Evolutionary conservation across 176 grass and related monocot species (phyloP), one percentile per base, ranked within the genome.

Genomic region (maize (Zea mays)): DNA sequence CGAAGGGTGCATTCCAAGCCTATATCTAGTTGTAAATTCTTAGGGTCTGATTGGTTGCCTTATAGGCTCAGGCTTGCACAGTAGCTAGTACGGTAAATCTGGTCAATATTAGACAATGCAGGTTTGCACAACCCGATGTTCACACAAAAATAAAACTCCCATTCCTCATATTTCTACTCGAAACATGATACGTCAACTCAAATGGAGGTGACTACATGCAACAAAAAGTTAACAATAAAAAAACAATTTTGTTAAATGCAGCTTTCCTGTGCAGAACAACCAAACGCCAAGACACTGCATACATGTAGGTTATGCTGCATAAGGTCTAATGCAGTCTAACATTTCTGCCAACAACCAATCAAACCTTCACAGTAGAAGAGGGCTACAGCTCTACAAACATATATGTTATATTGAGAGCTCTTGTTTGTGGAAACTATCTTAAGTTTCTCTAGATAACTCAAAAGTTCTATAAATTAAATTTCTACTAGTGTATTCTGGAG

Each of bases 401-500:
- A 20, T 52, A 10, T 75, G 39, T 80, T 69, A 7, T 21, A 67
- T 61, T 59, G 42, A 51, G 48, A 72, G 14, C 59, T n/a, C 2
- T 14, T 77, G 3, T 6, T 16, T 56, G 3, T 68, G 58, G 20
- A 45, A 62, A 41, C 33, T 67, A 10, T 51, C 35, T 61, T 54
- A 39, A 50, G 49, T 43, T 82, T 33, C 43, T 39, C 14, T 19
- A 15, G 17, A 64, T 34, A 39, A 77, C 27, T 39, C 5, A 33
- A 21, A 54, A 73, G 12, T 69, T 44, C 55, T 13, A 33, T 4
- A 62, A 67, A 34, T 55, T 76, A 13, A n/a, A 5, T 1, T 57
- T 84, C 62, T 51, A 78, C 52, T 52, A 78, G 10, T 71, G 58
- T 72, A 56, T 45, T 37, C 65, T 42, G 10, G 7, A 55, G 27